Conservation (phyloP, 176 grass and related monocot species). For the Cenchrus americanus region DNA sequence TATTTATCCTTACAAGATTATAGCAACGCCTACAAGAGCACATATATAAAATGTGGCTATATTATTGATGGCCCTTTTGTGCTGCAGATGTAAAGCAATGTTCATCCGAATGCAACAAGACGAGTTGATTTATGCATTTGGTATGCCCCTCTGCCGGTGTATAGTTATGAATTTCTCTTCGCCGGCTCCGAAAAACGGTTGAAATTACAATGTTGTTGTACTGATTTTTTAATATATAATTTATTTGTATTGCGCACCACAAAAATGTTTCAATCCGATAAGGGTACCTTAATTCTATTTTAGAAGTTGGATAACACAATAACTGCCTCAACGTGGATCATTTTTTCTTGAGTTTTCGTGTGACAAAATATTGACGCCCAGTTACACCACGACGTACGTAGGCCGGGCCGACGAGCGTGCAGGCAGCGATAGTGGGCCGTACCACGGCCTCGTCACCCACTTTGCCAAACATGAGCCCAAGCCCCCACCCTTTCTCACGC, state of each 20-base stretch:
- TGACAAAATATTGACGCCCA: too few relatives aligned
- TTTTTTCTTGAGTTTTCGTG: neutral
- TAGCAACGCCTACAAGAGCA: neutral
- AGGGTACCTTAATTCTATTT: too few relatives aligned
- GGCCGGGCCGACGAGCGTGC: neutral
- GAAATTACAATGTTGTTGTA: neutral
- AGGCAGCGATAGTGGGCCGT: neutral
- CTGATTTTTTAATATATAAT: neutral
- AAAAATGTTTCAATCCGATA: too few relatives aligned
- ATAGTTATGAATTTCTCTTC: neutral
- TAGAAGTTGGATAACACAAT: neutral
- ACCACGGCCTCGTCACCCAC: neutral
- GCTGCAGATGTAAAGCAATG: slow-evolving; percentile 6
- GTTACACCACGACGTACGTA: neutral
- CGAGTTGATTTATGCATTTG: neutral
- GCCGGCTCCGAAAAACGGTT: neutral
- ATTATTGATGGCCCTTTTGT: neutral
- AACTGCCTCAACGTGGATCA: neutral
- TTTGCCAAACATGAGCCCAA: neutral
- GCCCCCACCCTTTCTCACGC: neutral
- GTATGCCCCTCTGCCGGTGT: neutral
- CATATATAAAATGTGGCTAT: neutral
- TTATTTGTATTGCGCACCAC: too few relatives aligned
- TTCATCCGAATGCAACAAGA: neutral
- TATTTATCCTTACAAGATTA: neutral